phyloP scores from a whole-genome alignment of 2,329 filamentous ascomycete species.

The Xylariaceae sp. region DNA sequence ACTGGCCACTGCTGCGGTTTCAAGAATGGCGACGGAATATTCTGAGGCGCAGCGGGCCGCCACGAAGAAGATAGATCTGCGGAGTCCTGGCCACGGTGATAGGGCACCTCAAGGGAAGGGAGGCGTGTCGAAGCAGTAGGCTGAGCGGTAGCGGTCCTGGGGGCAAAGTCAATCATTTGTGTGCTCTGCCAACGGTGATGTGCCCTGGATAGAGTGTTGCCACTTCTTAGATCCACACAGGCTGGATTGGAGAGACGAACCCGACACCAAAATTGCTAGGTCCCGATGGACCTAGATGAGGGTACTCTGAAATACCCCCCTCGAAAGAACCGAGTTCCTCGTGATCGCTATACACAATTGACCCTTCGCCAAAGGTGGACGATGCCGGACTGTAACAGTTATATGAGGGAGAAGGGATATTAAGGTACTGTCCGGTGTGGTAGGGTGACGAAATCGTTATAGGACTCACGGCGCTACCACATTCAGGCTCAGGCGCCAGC shows the following conservation, averaged over 20 bases:
- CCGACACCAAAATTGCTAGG: conserved; percentile 47
- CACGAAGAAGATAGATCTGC: conserved; percentile 23
- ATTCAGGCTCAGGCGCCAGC: conserved; percentile 45
- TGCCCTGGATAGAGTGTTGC: conserved; percentile 37
- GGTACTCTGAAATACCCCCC: conserved; percentile 40
- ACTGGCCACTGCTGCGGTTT: conserved; percentile 40
- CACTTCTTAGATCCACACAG: conserved; percentile 53
- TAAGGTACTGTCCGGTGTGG: conserved; percentile 52
- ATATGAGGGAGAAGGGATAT: conserved; percentile 58
- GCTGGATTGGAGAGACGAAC: conserved; percentile 60
- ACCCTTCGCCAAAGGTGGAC: conserved; percentile 57
- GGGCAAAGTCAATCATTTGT: conserved; percentile 51
- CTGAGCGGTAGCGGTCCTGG: conserved; percentile 41
- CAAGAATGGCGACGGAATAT: conserved; percentile 43
- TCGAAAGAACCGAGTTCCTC: conserved; percentile 52
- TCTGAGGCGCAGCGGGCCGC: conserved; percentile 35
- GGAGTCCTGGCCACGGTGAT: conserved; percentile 21
- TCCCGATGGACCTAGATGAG: conserved; percentile 40
- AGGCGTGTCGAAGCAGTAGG: conserved; percentile 37
- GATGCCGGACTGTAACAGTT: conserved; percentile 58
- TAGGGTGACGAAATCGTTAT: conserved; percentile 53
- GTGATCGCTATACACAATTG: conserved; percentile 57
- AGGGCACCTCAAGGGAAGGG: conserved; percentile 41
- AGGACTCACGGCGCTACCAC: conserved; percentile 47
- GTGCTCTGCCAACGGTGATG: conserved; percentile 36